phyloP scores from a whole-genome alignment of 306 rosid genomes.

The Trifolium subterraneum region DNA sequence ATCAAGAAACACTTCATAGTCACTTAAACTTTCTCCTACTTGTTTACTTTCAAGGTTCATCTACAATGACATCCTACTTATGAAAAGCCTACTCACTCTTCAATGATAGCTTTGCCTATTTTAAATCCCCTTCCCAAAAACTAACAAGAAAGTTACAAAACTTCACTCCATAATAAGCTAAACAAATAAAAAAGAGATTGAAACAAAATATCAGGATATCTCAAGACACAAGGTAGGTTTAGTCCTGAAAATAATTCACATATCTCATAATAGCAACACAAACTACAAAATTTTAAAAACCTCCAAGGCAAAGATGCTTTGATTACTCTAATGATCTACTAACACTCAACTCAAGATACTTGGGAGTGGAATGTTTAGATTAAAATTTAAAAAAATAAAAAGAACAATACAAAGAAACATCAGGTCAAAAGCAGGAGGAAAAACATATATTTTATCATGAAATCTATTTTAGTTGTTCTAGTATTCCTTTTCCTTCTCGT shows the following conservation, averaged over 20 bases:
- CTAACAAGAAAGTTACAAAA: too few species aligned
- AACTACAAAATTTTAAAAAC: constrained; percentile 22
- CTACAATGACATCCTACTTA: too few species aligned
- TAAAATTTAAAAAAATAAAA: neutral
- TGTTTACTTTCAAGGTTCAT: neutral
- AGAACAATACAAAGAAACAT: constrained; percentile 8
- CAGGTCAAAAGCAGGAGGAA: constrained; percentile 1
- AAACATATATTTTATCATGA: constrained; percentile 6
- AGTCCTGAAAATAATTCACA: constrained; percentile 5
- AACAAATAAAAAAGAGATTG: neutral
- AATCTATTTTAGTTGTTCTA: constrained; percentile 10
- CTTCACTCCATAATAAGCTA: too few species aligned
- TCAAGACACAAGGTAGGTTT: neutral
- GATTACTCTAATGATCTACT: constrained; percentile 41
- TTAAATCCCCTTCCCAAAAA: too few species aligned
- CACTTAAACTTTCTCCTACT: neutral
- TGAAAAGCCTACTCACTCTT: too few species aligned
- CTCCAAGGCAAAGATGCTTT: constrained; percentile 23
- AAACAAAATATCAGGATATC: neutral
- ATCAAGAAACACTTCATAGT: neutral
- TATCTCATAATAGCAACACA: constrained; percentile 28
- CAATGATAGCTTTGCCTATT: too few species aligned
- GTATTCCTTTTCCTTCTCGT: constrained; percentile 24
- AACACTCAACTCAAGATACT: constrained; percentile 18
- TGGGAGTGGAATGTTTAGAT: constrained; percentile 19